Evolutionary conservation across 805 yeast genomes (phyloP).

Genomic region (Blastobotrys attinorum): DNA sequence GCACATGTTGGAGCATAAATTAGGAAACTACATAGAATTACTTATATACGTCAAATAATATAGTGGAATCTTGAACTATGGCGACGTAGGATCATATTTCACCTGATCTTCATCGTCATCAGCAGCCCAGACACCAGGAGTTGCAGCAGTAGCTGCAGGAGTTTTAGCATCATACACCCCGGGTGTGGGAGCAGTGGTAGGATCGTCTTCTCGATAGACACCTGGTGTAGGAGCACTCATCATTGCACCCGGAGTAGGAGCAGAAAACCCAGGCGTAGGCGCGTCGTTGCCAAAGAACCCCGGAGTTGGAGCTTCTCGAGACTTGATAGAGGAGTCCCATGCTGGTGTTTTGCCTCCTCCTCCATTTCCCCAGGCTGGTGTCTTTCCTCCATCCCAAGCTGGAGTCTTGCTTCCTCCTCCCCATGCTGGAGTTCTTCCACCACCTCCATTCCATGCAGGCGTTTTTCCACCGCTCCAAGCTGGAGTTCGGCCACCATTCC

Average conservation of each 20-base stretch:
- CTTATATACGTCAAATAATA: no score
- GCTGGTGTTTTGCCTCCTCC: conserved; percentile 37
- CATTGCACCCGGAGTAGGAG: conserved; percentile 32
- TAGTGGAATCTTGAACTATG: no score
- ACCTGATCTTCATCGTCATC: conserved; percentile 27
- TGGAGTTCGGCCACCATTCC: conserved; percentile 27
- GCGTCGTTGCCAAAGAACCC: conserved; percentile 26
- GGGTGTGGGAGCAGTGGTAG: conserved; percentile 29
- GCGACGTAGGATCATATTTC: conserved; percentile 21
- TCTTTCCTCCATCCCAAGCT: conserved; percentile 37
- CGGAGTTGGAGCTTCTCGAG: conserved; percentile 22
- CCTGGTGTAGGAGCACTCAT: conserved; percentile 37
- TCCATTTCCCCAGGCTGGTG: conserved; percentile 33
- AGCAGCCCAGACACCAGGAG: conserved; percentile 30
- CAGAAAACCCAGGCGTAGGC: conserved; percentile 30
- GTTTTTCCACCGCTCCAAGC: conserved; percentile 21
- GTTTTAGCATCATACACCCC: conserved; percentile 32
- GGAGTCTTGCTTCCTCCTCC: conserved; percentile 38
- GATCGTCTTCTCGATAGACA: conserved; percentile 19
- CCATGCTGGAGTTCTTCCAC: conserved; percentile 29
- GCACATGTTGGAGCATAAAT: no score
- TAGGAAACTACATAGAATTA: no score
- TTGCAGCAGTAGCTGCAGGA: conserved; percentile 24
- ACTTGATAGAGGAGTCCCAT: conserved; percentile 33
- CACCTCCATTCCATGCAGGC: conserved; percentile 24